Conservation (phyloP, 2,329 filamentous ascomycete genomes). For the Teratosphaeria zuluensis region DNA sequence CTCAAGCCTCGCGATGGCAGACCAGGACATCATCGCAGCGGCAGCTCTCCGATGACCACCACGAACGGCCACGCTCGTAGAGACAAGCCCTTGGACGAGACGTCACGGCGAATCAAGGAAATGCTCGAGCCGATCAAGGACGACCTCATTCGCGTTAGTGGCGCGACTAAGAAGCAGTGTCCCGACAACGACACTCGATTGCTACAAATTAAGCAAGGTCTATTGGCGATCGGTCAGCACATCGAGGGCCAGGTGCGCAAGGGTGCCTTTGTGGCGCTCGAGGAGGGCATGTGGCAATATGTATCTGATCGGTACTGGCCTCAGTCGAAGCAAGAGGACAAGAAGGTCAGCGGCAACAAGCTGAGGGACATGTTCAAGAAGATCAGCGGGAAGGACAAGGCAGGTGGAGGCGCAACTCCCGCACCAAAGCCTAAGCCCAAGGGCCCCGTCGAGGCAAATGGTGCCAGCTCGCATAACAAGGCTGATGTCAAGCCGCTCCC, state of each 20-base stretch:
- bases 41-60: constrained; percentile 23
- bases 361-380: constrained; percentile 29
- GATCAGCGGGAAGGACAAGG: constrained; percentile 20
- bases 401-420: neutral
- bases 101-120: constrained; percentile 43
- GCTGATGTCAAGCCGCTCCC: neutral
- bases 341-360: constrained; percentile 26
- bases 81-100: constrained; percentile 29
- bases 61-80: constrained; percentile 23
- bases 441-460: neutral
- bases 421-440: neutral
- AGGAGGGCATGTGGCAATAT: constrained; percentile 27
- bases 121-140: constrained; percentile 50
- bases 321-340: constrained; percentile 23
- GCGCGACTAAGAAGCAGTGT: constrained; percentile 53
- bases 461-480: neutral
- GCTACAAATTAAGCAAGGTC: constrained; percentile 50
- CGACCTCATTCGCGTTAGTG: constrained; percentile 50
- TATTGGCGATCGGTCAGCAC: constrained; percentile 54
- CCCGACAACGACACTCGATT: constrained; percentile 54
- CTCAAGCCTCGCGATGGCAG: constrained; percentile 24
- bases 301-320: constrained; percentile 28
- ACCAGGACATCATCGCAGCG: constrained; percentile 40
- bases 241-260: constrained; percentile 39
- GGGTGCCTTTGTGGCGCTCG: constrained; percentile 13